Conservation (phyloP, 164 flowering plant species). For the Umbellularia californica region DNA sequence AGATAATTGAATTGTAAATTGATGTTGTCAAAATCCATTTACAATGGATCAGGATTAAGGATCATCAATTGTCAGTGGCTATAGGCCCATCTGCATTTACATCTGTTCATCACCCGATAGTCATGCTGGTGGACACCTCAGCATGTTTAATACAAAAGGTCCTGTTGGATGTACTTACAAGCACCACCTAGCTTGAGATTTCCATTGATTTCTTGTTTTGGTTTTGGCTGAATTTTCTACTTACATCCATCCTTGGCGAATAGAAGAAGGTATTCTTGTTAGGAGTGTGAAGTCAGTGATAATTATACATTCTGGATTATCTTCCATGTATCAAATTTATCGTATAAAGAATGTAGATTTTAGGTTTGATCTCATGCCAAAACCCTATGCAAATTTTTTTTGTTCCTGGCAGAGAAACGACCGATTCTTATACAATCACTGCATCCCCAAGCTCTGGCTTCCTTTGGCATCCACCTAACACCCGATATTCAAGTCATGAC, state of each 20-base stretch:
- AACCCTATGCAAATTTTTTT: neutral
- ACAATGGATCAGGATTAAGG: neutral
- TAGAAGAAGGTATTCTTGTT: too few relatives aligned
- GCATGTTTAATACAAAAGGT: neutral
- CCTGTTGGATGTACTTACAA: neutral
- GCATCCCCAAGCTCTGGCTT: conserved; percentile 66
- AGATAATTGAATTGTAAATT: neutral
- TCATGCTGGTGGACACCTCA: neutral
- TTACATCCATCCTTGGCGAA: neutral
- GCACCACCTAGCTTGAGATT: too few relatives aligned
- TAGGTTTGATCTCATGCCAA: neutral
- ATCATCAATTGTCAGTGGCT: neutral
- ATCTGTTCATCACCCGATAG: neutral
- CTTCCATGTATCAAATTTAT: neutral
- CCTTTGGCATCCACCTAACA: conserved; percentile 30
- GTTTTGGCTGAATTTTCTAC: neutral
- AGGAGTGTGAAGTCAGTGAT: neutral
- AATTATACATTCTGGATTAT: neutral
- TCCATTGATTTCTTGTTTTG: neutral
- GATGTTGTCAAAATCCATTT: neutral
- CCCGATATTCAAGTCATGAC: conserved; percentile 31
- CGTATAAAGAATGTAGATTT: neutral
- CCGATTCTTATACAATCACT: conserved; percentile 62
- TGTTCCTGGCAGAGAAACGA: conserved; percentile 54
- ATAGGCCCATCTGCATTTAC: neutral